Percentiles rank a stretch among this genome's conserved stretches.
phyloP scores from a whole-genome alignment of 768 basidiomycete genomes.

The Clitopilus passeckerianus region DNA sequence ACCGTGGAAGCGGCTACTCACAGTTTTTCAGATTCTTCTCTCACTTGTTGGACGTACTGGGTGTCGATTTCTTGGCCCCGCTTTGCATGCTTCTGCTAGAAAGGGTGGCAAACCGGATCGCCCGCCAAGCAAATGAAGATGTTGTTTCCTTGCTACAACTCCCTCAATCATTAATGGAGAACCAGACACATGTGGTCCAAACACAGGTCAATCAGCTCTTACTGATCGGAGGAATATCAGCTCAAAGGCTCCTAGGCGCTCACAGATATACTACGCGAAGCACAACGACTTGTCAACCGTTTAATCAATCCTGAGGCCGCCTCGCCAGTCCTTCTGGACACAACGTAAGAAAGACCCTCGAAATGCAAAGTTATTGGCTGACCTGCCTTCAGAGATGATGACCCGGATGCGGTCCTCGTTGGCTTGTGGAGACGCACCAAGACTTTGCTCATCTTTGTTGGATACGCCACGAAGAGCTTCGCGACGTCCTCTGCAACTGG shows the following conservation, averaged over 20 bases:
- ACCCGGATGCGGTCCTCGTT: conserved; percentile 41
- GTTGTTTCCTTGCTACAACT: conserved; percentile 55
- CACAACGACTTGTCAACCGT: conserved; percentile 47
- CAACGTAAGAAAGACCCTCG: conserved; percentile 34
- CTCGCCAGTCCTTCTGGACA: conserved; percentile 50
- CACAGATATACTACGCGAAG: conserved; percentile 62
- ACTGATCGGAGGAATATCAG: background rate
- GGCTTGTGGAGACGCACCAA: conserved; percentile 57
- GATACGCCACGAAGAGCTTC: conserved; percentile 39
- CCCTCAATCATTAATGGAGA: conserved; percentile 62
- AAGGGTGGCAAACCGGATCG: conserved; percentile 64
- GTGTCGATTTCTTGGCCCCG: conserved; percentile 78
- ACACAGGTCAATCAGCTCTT: conserved; percentile 34
- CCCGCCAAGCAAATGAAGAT: conserved; percentile 59
- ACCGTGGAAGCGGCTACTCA: background rate
- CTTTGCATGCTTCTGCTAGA: conserved; percentile 83
- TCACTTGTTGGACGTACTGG: conserved; percentile 81
- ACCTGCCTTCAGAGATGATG: conserved; percentile 49
- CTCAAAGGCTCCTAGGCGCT: conserved; percentile 41
- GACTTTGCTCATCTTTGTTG: conserved; percentile 62
- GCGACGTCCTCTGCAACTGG: conserved; percentile 13
- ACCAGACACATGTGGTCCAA: conserved; percentile 42
- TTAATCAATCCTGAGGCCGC: conserved; percentile 30
- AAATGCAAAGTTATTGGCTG: background rate
- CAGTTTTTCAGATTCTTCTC: conserved; percentile 68